Evolutionary conservation across 495 filamentous ascomycete species (phyloP), one percentile per base, ranked within the genome.

Genomic region (Podospora pseudoanserina): DNA sequence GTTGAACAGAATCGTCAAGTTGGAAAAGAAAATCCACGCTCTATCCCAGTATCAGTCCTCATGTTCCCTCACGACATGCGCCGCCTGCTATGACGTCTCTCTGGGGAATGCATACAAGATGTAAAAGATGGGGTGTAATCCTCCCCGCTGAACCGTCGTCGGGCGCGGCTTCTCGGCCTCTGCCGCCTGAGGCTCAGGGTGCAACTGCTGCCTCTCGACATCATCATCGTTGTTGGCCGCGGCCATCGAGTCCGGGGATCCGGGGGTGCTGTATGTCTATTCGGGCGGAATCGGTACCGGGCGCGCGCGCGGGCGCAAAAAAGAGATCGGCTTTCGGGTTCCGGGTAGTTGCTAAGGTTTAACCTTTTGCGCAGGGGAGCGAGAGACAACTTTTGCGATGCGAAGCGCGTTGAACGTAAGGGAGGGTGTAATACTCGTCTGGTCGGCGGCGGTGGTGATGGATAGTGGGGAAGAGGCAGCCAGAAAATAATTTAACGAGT

Each of bases 1-100:
- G 86, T 97, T 97, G 86, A 96, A 97, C 65, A 97, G 78, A 70
- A 97, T 97, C 67, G 94, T 92, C 68, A 86, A 83, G 65, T 94
- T 96, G 75, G 92, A 96, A 73, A 96, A 84, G 67, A 89, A 81
- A 65, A 97, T 96, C 94, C 94, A 97, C 79, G 84, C 81, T 72
- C 92, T 95, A 73, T 49, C 39, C 39, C 39, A 6, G n/a, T 57
- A 18, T 58, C 18, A 58, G 23, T 6, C 5, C 15, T 4, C 54
- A 15, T 23, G 23, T 58, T 20, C 55, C 55, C 13, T 58, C n/a
- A 18, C 15, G 55, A 26, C 23, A 26, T 19, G n/a, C 23, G 55
- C 55, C 23, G 55, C 55, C 55, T 13, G 19, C 55, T 26, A 19
- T 19, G 7, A 44, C 20, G 27, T 26, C 58, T n/a, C 30, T 32